Evolutionary conservation across 495 filamentous ascomycete genomes (phyloP), one percentile per base, ranked within the genome.

Genomic region (Symbiotaphrina buchneri): DNA sequence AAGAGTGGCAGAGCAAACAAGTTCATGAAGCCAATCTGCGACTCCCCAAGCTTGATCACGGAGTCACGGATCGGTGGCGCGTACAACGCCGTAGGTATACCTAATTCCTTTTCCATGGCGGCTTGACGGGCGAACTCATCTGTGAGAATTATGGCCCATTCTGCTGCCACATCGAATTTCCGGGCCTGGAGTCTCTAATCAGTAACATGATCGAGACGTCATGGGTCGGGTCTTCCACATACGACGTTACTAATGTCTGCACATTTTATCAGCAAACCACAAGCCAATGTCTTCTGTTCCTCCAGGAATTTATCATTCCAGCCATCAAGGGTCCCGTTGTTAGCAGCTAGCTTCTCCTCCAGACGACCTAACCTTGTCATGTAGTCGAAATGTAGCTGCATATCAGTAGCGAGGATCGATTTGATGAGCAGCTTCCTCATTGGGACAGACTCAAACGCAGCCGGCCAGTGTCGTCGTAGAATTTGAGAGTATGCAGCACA

Each of bases 241-340:
- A 83, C 80, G 42, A 97, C 90, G 47, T 97, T 97, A 52, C 87
- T 93, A 47, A 97, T 95, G 47, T 97, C 87, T 18, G 87, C 87
- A 47, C 87, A 94, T 45, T 97, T 97, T 53, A 97, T 95, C 28
- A 97, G 53, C 28, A 97, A 52, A 16, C 80, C 79, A 48, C 87
- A 94, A 3, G 73, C 50, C 22, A 95, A 57, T 2, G 75, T 73
- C 39, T 71, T 74, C 40, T 81, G 67, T 35, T 84, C 70, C 18
- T 72, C 68, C 0, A 73, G 38, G 35, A 66, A 58, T 40, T 80
- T 72, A 7, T 60, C 61, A 35, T 71, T 71, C 80, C 79, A 92
- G 20, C 63, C 61, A 30, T 75, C 66, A 10, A 47, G 30, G 20
- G 19, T 30, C 3, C n/a, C 26, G 28, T 32, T 13, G 37, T 70